phyloP scores from a whole-genome alignment of 352 stramenopile species.

The Pilasporangium apinafurcum region DNA sequence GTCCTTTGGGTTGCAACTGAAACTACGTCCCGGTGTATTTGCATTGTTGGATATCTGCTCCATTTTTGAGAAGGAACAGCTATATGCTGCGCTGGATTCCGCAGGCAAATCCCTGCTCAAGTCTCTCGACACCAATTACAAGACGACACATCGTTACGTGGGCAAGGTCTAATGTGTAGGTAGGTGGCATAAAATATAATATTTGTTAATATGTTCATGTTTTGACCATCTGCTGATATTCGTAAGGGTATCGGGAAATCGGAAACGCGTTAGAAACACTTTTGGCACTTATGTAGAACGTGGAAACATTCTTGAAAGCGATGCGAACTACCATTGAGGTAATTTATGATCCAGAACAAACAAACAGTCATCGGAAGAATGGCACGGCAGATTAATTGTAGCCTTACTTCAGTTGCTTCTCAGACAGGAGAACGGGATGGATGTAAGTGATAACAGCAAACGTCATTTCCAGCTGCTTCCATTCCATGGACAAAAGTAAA shows the following conservation, averaged over 20 bases:
- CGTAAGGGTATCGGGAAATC: too few species aligned
- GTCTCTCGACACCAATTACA: slow-evolving; percentile 80
- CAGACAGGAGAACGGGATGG: too few species aligned
- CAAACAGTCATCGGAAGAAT: too few species aligned
- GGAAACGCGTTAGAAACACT: too few species aligned
- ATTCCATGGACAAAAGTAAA: background rate
- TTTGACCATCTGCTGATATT: too few species aligned
- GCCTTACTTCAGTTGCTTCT: too few species aligned
- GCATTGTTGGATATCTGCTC: slow-evolving; percentile 81
- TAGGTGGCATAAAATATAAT: slow-evolving; percentile 3
- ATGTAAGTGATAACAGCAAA: too few species aligned
- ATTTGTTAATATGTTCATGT: slow-evolving; percentile 2
- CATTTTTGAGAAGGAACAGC: slow-evolving; percentile 78
- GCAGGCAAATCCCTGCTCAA: slow-evolving; percentile 84
- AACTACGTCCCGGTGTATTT: slow-evolving; percentile 68
- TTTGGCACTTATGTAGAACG: too few species aligned
- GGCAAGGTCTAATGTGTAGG: slow-evolving; percentile 87
- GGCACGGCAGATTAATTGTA: too few species aligned
- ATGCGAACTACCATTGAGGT: too few species aligned
- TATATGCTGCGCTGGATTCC: slow-evolving; percentile 74
- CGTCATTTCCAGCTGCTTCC: too few species aligned
- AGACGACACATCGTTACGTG: slow-evolving; percentile 79
- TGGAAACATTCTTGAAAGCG: too few species aligned
- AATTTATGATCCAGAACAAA: slow-evolving; percentile 1
- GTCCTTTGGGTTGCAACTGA: slow-evolving; percentile 49